These are phyloP conservation scores for Lentithecium fluviatile DNA, from an alignment of 495 filamentous ascomycete genomes.

Conservation along the genomic window DNA sequence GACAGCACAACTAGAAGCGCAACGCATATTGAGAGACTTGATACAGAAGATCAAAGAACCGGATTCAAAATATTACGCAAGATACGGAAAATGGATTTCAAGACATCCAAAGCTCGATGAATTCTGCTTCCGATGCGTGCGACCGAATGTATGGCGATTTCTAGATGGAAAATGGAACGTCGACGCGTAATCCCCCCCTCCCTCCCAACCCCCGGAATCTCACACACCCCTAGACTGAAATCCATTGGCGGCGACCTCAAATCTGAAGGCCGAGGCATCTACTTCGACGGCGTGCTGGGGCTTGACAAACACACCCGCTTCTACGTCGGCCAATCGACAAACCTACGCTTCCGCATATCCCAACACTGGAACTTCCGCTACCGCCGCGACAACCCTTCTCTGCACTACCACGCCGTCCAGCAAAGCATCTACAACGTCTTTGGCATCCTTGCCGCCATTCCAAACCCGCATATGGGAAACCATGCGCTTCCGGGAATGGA, in stretches of 20 bases:
- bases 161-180: constrained; percentile 4
- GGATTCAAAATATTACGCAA: not conserved
- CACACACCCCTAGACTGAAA: constrained; percentile 9
- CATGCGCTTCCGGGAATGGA: constrained; percentile 15
- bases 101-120: constrained; percentile 7
- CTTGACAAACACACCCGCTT: constrained; percentile 16
- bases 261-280: constrained; percentile 16
- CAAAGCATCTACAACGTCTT: constrained; percentile 24
- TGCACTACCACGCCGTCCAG: constrained; percentile 34
- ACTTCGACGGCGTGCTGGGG: constrained; percentile 16
- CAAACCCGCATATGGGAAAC: not conserved
- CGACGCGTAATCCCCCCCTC: constrained; percentile 1
- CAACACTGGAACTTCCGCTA: constrained; percentile 33
- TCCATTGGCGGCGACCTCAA: constrained; percentile 19
- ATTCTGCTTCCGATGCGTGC: constrained; percentile 8
- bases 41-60: constrained; percentile 2
- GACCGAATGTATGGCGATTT: constrained; percentile 10
- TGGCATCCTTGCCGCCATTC: constrained; percentile 19
- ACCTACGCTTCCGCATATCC: constrained; percentile 15
- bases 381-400: constrained; percentile 32
- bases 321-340: constrained; percentile 31
- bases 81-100: constrained; percentile 14
- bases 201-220: not conserved
- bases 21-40: not conserved
- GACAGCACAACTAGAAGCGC: not conserved